Base-by-base conservation (phyloP, 2,329 filamentous ascomycete species). In the Blumeriella jaapii region DNA sequence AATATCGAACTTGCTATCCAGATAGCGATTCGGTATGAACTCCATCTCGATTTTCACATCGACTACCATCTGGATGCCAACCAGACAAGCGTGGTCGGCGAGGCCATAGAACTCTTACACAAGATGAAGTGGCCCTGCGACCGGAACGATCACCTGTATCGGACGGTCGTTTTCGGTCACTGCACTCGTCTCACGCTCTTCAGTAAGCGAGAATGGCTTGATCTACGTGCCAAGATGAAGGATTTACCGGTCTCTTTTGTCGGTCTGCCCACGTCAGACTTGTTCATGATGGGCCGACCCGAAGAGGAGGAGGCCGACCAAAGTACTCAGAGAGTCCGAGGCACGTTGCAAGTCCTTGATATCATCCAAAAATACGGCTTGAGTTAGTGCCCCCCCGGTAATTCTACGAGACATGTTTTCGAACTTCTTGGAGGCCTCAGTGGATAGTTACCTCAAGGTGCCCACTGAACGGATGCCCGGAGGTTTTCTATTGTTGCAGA, bases 21-120 rank as follows among this genome's bases (percentile, higher is more conserved):
- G 2, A 60, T 64, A 15, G 74, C 74, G 2, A 51, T 75, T 23
- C 42, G 58, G 14, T 51, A 63, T 24, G 50, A 55, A 2, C 63
- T 75, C 32, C 71, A 80, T 51, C 56, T 84, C 4, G 79, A 84
- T 48, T 73, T 83, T 29, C 80, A 84, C 51, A 62, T 84, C 5
- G 80, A 84, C 54, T 83, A 84, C 53, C 74, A 75, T 38, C 59
- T 83, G 2, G 66, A 76, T 33, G 40, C 56, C 2, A 46, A 51
- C 1, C 63, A 56, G 29, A 61, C 67, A 31, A 59, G 72, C 0
- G 56, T 75, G 35, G 57, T 77, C 0, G 70, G 68, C 59, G 57
- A 66, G 26, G 68, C 75, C 1, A 37, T 82, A 14, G 50, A 65
- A 1, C 55, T 60, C 1, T 58, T 82, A 9, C 61, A 64, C 38